Evolutionary conservation across 2,329 filamentous ascomycete genomes (phyloP), one percentile per base, ranked within the genome.

Genomic region (Lojkania enalia): DNA sequence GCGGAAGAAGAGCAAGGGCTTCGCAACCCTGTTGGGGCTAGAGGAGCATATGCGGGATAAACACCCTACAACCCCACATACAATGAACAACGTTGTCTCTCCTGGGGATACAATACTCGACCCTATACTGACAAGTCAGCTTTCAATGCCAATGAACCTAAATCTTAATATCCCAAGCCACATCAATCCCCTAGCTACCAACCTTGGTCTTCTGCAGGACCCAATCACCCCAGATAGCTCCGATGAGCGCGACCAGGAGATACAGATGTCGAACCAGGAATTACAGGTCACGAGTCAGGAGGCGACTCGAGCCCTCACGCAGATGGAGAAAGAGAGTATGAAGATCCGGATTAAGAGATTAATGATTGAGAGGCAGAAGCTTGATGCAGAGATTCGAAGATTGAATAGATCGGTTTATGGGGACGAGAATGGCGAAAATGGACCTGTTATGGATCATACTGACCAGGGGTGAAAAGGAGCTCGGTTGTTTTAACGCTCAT

Each of bases 1-100:
- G 20, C 37, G 44, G 20, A 58, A 57, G 44, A 54, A 50, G 44
- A 50, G 41, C 11, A 55, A 53, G 37, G 55, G 53, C 1, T 58
- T 57, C 37, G 41, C 45, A 3, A 57, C 48, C 9, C 20, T 52
- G 11, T 21, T 46, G n/a, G 48, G 48, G 3, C 31, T 58, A 12
- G 42, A 48, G 16, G 54, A 53, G 30, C 53, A 58, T 35, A 19
- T 54, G 35, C 16, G 42, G 21, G 42, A 44, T 20, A 46, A 49
- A 19, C 51, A 54, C 31, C 9, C 9, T 7, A 7, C 9, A 7
- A 9, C 9, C 9, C 15, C 30, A 16, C 9, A 11, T 7, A 11
- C 30, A 11, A 19, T 20, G 15, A 33, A 9, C 9, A 16, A 9
- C 6, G 23, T 27, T 7, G 7, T 27, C 7, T n/a, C 7, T 7